phyloP scores from a whole-genome alignment of 139 green algal species.

The Tetradesmus lagerheimii region DNA sequence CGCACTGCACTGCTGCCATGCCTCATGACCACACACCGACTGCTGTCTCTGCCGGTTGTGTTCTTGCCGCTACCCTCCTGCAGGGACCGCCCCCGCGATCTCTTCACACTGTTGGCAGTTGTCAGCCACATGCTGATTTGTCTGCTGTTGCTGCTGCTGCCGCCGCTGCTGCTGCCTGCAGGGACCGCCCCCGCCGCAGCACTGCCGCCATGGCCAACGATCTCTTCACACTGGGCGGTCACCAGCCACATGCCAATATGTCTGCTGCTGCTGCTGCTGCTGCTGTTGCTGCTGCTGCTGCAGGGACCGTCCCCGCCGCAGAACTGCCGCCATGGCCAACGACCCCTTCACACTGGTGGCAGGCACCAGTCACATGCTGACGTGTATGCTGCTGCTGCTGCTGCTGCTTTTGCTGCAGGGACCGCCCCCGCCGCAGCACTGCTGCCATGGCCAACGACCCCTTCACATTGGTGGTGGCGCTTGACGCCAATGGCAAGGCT shows the following conservation, averaged over 20 bases:
- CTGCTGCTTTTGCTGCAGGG: constrained; percentile 55
- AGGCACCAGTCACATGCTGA: no score
- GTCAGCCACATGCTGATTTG: no score
- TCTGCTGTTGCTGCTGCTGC: not conserved
- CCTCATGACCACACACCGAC: no score
- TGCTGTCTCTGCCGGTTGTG: no score
- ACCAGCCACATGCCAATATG: no score
- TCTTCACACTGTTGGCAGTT: no score
- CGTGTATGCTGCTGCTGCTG: not conserved
- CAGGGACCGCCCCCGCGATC: no score
- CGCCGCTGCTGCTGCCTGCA: not conserved
- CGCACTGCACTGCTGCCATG: no score
- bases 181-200: no score
- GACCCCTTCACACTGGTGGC: constrained; percentile 94
- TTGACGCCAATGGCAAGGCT: constrained; percentile 79
- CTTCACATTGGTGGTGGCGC: constrained; percentile 89
- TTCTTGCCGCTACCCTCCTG: no score
- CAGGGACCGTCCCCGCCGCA: constrained; percentile 84
- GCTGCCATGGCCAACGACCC: constrained; percentile 84
- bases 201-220: no score
- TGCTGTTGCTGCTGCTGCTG: constrained; percentile 1
- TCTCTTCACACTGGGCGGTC: no score
- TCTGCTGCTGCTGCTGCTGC: not conserved
- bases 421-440: constrained; percentile 83
- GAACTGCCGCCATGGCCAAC: constrained; percentile 68